phyloP scores from a whole-genome alignment of 2,329 filamentous ascomycete species.

The Paracoccidioides lutzii region DNA sequence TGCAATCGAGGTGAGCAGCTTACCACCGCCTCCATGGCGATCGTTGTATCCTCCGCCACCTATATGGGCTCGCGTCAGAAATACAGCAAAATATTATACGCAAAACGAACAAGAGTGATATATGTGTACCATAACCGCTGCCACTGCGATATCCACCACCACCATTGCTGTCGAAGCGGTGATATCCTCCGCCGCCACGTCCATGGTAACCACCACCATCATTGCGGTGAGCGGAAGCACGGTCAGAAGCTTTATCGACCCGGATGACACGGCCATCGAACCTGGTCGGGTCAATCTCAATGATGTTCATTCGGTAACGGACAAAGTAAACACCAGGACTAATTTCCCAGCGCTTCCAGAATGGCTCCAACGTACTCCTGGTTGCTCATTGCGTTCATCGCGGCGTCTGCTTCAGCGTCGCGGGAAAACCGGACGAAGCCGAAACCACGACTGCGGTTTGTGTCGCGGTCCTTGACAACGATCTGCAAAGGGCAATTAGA shows the following conservation, averaged over 20 bases:
- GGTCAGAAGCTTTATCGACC: conserved; percentile 89
- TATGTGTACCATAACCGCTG: conserved; percentile 22
- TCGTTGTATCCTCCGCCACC: conserved; percentile 10
- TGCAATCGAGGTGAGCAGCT: not conserved
- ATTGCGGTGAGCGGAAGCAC: conserved; percentile 49
- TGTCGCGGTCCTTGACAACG: conserved; percentile 95
- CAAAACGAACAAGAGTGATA: not conserved
- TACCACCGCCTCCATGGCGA: conserved; percentile 1
- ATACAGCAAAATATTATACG: conserved; percentile 5
- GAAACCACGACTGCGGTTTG: conserved; percentile 90
- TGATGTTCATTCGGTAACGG: conserved; percentile 6
- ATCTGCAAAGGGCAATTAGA: conserved; percentile 46
- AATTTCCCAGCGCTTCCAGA: not conserved
- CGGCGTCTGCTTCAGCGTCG: conserved; percentile 30
- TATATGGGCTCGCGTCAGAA: not conserved
- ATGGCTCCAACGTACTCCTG: conserved; percentile 51
- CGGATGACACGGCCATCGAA: conserved; percentile 92
- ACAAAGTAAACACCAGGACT: conserved; percentile 12
- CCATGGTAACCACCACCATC: conserved; percentile 36
- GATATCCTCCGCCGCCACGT: conserved; percentile 36
- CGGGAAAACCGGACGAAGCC: conserved; percentile 79
- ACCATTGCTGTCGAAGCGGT: conserved; percentile 27
- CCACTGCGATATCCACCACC: conserved; percentile 16
- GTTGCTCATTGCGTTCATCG: conserved; percentile 34
- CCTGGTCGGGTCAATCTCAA: conserved; percentile 35